These are phyloP conservation scores for Podospora comata DNA, from an alignment of 495 filamentous ascomycete genomes.

Conservation along the genomic window DNA sequence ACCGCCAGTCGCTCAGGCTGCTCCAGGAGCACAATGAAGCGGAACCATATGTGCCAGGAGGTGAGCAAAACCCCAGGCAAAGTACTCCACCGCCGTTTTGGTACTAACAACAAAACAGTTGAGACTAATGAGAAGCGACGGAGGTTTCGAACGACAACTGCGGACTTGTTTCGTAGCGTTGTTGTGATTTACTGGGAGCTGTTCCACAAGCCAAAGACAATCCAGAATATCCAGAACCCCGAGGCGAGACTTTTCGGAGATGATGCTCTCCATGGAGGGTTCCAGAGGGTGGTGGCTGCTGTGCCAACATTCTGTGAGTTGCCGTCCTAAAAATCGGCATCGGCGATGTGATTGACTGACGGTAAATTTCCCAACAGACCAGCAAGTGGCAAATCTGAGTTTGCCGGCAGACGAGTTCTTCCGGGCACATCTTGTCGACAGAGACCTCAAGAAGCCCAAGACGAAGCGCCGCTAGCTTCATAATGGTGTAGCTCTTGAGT, in stretches of 20 bases:
- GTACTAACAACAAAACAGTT: not conserved
- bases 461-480: not conserved
- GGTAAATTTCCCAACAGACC: not conserved
- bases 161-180: slow-evolving; percentile 18
- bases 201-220: slow-evolving; percentile 20
- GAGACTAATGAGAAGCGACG: slow-evolving; percentile 6
- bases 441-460: slow-evolving; percentile 5
- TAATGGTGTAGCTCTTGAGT: not conserved
- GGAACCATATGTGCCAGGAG: slow-evolving; percentile 13
- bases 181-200: slow-evolving; percentile 25
- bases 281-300: slow-evolving; percentile 16
- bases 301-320: slow-evolving; percentile 27
- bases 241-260: slow-evolving; percentile 15
- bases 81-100: not conserved
- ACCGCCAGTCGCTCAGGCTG: slow-evolving; percentile 23
- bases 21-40: slow-evolving; percentile 17
- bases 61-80: slow-evolving; percentile 10
- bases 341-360: slow-evolving; percentile 5
- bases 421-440: slow-evolving; percentile 16
- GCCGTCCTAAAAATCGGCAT: too few species aligned
- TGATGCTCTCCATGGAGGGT: slow-evolving; percentile 12
- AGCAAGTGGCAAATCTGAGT: slow-evolving; percentile 7
- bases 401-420: slow-evolving; percentile 19
- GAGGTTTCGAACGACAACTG: slow-evolving; percentile 22
- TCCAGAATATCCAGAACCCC: slow-evolving; percentile 18